Evolutionary conservation across 1,284 basidiomycete species (phyloP).

Genomic region (Uromyces viciae-fabae): DNA sequence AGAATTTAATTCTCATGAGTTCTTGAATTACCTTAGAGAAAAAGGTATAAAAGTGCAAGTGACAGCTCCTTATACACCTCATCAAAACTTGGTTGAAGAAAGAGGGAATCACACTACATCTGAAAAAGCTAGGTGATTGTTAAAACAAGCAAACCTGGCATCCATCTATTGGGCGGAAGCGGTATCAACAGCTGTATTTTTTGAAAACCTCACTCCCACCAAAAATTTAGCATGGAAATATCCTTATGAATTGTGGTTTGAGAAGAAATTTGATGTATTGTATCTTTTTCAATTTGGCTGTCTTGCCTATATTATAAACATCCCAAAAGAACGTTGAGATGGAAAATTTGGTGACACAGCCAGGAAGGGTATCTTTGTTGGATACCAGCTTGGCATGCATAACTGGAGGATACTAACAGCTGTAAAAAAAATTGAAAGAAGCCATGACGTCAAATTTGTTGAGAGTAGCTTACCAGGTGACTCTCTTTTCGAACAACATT

Average conservation of each 20-base stretch:
- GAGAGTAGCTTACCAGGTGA: not conserved
- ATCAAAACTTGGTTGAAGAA: not conserved
- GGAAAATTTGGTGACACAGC: not conserved
- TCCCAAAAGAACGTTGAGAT: not conserved
- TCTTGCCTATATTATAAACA: not conserved
- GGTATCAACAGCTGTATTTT: not conserved
- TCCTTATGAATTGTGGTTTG: not conserved
- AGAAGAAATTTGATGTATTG: not conserved
- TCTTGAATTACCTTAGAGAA: not conserved
- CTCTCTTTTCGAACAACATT: not conserved
- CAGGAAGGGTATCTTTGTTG: not conserved
- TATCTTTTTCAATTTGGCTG: not conserved
- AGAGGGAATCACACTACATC: not conserved
- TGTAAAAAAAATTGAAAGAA: not conserved
- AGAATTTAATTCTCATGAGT: not conserved
- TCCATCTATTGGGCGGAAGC: not conserved
- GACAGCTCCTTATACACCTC: conserved; percentile 1
- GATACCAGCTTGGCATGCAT: not conserved
- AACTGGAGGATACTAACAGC: not conserved
- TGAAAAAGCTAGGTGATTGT: not conserved
- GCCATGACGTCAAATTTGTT: not conserved
- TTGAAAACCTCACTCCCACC: conserved; percentile 1
- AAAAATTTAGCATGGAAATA: not conserved
- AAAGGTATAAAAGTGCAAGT: not conserved
- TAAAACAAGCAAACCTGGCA: not conserved